phyloP scores from a whole-genome alignment of 2,329 filamentous ascomycete genomes.

The Fusarium penzigii region DNA sequence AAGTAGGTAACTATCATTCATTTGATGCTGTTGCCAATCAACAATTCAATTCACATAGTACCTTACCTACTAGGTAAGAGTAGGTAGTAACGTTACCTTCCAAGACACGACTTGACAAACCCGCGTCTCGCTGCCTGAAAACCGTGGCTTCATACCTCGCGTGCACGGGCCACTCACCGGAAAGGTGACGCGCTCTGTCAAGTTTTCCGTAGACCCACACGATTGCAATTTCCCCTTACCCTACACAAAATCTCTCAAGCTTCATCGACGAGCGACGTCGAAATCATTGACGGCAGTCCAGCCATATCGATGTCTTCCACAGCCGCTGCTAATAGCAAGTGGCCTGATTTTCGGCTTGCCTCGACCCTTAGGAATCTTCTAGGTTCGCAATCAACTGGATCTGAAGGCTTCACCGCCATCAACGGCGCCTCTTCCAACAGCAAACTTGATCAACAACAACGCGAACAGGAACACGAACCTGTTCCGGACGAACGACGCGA shows the following conservation, averaged over 20 bases:
- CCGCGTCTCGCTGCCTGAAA: constrained; percentile 17
- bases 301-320: constrained; percentile 31
- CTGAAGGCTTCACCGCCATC: constrained; percentile 23
- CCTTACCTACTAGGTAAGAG: too few species aligned
- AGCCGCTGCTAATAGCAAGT: constrained; percentile 29
- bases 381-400: constrained; percentile 29
- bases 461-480: constrained; percentile 19
- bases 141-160: constrained; percentile 19
- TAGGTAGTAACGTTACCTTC: too few species aligned
- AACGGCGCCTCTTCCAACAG: constrained; percentile 14
- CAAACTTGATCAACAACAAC: constrained; percentile 17
- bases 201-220: constrained; percentile 33
- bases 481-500: constrained; percentile 16
- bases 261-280: constrained; percentile 13
- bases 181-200: constrained; percentile 19
- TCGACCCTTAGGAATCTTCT: constrained; percentile 33
- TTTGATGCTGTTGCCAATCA: not conserved
- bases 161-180: constrained; percentile 12
- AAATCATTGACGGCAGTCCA: constrained; percentile 18
- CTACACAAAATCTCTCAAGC: constrained; percentile 24
- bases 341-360: constrained; percentile 36
- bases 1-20: constrained; percentile 3
- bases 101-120: not conserved
- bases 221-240: constrained; percentile 23
- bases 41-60: not conserved